These are phyloP conservation scores for Trematosphaeria pertusa DNA, from an alignment of 2,329 filamentous ascomycete species.

Conservation along the genomic window DNA sequence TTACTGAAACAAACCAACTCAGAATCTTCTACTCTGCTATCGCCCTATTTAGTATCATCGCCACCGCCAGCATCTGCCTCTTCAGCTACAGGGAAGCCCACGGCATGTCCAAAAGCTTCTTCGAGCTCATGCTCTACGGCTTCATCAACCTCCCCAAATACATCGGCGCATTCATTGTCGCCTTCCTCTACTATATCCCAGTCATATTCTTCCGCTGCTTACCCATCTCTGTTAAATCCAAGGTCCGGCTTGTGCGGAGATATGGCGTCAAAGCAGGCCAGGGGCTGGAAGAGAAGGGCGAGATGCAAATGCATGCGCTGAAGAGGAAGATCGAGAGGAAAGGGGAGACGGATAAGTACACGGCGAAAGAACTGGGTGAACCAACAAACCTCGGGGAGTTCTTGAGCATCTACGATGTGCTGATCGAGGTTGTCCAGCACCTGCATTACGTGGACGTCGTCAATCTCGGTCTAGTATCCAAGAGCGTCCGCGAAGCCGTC, in stretches of 20 bases:
- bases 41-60: slow-evolving; percentile 16
- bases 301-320: slow-evolving; percentile 17
- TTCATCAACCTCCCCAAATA: slow-evolving; percentile 4
- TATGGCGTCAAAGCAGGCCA: slow-evolving; percentile 23
- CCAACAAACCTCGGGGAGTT: slow-evolving; percentile 29
- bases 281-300: slow-evolving; percentile 16
- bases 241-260: slow-evolving; percentile 23
- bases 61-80: slow-evolving; percentile 7
- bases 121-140: neutral
- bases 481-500: slow-evolving; percentile 29
- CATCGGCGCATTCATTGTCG: slow-evolving; percentile 1
- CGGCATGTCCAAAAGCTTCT: slow-evolving; percentile 3
- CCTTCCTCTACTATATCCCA: slow-evolving; percentile 14
- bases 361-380: slow-evolving; percentile 11
- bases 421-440: slow-evolving; percentile 31
- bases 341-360: slow-evolving; percentile 3
- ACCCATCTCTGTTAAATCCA: slow-evolving; percentile 21
- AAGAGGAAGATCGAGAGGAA: slow-evolving; percentile 7
- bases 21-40: slow-evolving; percentile 22
- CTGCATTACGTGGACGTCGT: slow-evolving; percentile 36
- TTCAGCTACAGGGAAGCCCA: neutral
- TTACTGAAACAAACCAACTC: neutral
- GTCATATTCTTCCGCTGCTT: slow-evolving; percentile 25
- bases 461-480: slow-evolving; percentile 32
- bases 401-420: slow-evolving; percentile 38